Evolutionary conservation across 2,329 filamentous ascomycete species (phyloP), one percentile per base, ranked within the genome.

Genomic region (Microsporum canis): DNA sequence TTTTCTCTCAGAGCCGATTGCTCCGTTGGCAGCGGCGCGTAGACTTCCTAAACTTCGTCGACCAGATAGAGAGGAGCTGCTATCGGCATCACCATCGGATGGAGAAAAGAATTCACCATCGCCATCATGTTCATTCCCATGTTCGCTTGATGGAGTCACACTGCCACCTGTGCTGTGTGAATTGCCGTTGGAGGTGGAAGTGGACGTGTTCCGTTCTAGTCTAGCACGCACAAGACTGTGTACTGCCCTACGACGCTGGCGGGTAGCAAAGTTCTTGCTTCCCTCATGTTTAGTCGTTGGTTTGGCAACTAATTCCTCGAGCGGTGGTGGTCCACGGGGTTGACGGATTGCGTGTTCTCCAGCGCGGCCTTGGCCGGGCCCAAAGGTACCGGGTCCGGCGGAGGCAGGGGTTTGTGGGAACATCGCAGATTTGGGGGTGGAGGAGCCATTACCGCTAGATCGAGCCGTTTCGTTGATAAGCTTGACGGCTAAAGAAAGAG

Each of bases 311-410:
- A 99, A 84, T 77, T 99, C 94, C 67, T 99, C 94, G 58, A 97
- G 82, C 12, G 89, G 85, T 12, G 94, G 94, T 29, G 94, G 94
- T 3, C 91, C 91, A 65, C 91, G 89, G 59, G 94, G 94, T 76
- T 99, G 94, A 62, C 94, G 91, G 59, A 89, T 78, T 6, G 94
- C 94, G 72, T 99, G 94, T 76, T 97, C 94, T 67, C 94, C 94
- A 70, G 91, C 91, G 71, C 94, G 90, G 62, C 82, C 89, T 73
- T 96, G 91, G 60, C 94, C 94, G 61, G 94, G 94, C 55, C 91
- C 94, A 70, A 97, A 97, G 5, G 86, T 88, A 64, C 91, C 91
- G 5, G 49, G 49, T 34, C 49, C 49, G 5, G 56, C 56, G 41
- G 86, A 91, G 74, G 87, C 77, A 1, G 90, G 91, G 5, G 90